Percentiles rank a stretch among this genome's conserved stretches.
phyloP scores from a whole-genome alignment of 163 green algal species.

The Chlamydomonas reinhardtii region DNA sequence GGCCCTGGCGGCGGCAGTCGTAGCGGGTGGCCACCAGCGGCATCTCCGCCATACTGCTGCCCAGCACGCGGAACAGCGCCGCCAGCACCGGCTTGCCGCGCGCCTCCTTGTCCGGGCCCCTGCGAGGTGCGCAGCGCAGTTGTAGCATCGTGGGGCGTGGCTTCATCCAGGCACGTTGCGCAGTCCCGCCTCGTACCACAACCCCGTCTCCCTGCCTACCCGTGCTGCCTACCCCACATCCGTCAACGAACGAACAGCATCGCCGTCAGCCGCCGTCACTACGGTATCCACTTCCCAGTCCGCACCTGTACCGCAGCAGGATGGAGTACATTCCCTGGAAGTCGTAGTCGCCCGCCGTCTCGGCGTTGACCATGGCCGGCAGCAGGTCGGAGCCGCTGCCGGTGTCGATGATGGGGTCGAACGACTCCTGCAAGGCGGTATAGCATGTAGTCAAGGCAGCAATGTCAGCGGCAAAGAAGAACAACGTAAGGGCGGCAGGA shows the following conservation, averaged over 20 bases:
- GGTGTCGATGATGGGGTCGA: conserved; percentile 95
- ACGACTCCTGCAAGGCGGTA: conserved; percentile 78
- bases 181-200: too few relatives aligned
- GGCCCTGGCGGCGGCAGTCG: conserved; percentile 76
- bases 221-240: too few relatives aligned
- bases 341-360: conserved; percentile 56
- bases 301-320: conserved; percentile 66
- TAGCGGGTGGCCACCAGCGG: conserved; percentile 87
- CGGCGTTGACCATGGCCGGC: conserved; percentile 88
- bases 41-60: conserved; percentile 87
- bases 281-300: too few relatives aligned
- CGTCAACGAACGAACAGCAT: too few relatives aligned
- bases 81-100: conserved; percentile 73
- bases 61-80: conserved; percentile 88
- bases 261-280: too few relatives aligned
- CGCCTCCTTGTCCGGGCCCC: conserved; percentile 34
- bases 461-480: background rate
- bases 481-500: too few relatives aligned
- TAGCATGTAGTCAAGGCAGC: background rate
- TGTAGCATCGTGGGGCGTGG: too few relatives aligned
- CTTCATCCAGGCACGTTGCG: too few relatives aligned
- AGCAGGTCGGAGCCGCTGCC: conserved; percentile 87
- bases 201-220: too few relatives aligned
- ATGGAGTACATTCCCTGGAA: conserved; percentile 77
- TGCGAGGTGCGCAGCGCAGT: background rate